Base-by-base conservation (phyloP, 257 asterid species). In the Paulownia fortunei region DNA sequence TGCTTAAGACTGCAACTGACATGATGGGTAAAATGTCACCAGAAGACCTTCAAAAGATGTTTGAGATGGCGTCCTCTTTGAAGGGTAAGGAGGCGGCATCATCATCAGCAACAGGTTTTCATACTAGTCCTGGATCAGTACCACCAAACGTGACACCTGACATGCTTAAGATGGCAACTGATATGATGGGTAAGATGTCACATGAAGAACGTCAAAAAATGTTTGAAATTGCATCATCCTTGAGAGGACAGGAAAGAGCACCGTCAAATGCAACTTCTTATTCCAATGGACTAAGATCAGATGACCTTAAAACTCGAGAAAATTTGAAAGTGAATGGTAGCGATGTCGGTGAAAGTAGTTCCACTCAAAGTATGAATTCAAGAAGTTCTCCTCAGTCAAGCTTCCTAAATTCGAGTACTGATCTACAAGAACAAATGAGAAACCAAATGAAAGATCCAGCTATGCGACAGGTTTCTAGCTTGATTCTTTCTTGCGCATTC, bases 381-480 rank as follows among this genome's bases (percentile, higher is more conserved):
- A 80, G 80, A 42, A 73, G 46, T 79, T 74, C 81, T 73, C 72
- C 84, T 69, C 88, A 83, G 79, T 79, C 94, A 72, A 78, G 87
- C 63, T 77, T 90, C 69, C 75, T 83, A 67, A 87, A 87, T 82
- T 71, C 96, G 8, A 51, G 78, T 84, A 85, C 70, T 79, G 97
- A 90, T 88, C 84, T 93, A 65, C 99, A 93, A 84, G 99, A 93
- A 74, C 97, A 93, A 80, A 90, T 96, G 98, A 88, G 91, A 84
- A 92, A 90, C 72, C 97, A 92, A 87, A 87, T 96, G 97, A 90
- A 92, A 77, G 97, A 96, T 93, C 99, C 99, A 47, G 97, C 95
- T 54, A 90, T 92, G 99, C 90, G 87, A 68, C 92, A 96, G 99
- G 99, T 96, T 81, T 81, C 69, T 44, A 30, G 49, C 78, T 19